A percentile compares a stretch with the other conserved stretches of the same genome.
Evolutionary conservation across 805 yeast species (phyloP).

Genomic region (Lipomyces japonicus): DNA sequence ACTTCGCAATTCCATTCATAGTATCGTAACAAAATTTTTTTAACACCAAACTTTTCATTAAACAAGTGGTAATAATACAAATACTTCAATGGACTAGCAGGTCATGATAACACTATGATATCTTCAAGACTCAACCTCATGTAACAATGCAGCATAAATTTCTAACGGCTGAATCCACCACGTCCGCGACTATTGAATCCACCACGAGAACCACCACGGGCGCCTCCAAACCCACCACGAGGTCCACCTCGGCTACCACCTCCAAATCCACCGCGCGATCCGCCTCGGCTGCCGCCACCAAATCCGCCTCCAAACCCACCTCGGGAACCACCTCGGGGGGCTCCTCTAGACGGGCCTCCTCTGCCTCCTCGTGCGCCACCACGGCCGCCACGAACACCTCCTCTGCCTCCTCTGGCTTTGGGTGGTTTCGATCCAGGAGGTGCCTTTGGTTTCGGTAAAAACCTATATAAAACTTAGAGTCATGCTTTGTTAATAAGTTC

Average conservation of each 20-base stretch:
- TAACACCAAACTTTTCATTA: no score
- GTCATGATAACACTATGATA: no score
- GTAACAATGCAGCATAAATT: no score
- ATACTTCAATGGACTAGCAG: no score
- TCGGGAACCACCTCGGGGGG: slow-evolving; percentile 39
- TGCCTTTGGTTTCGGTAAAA: slow-evolving; percentile 91
- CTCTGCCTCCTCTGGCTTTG: slow-evolving; percentile 34
- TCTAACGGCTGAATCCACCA: no score
- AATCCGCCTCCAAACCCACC: slow-evolving; percentile 40
- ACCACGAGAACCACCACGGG: slow-evolving; percentile 26
- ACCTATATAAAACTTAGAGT: slow-evolving; percentile 34
- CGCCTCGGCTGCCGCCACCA: slow-evolving; percentile 26
- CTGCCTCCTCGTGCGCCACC: slow-evolving; percentile 35
- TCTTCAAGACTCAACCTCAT: no score
- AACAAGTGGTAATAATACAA: no score
- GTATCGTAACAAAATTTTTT: no score
- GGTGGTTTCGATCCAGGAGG: slow-evolving; percentile 63
- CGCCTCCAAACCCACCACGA: slow-evolving; percentile 32
- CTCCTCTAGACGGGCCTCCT: slow-evolving; percentile 38
- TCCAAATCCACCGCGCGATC: slow-evolving; percentile 34
- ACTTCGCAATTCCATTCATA: no score
- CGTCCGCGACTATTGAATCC: slow-evolving; percentile 26
- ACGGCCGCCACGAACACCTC: slow-evolving; percentile 33
- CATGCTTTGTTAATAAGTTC: background rate
- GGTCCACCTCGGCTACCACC: slow-evolving; percentile 37